phyloP scores from a whole-genome alignment of 2,329 filamentous ascomycete genomes.

The Fusarium sp. region DNA sequence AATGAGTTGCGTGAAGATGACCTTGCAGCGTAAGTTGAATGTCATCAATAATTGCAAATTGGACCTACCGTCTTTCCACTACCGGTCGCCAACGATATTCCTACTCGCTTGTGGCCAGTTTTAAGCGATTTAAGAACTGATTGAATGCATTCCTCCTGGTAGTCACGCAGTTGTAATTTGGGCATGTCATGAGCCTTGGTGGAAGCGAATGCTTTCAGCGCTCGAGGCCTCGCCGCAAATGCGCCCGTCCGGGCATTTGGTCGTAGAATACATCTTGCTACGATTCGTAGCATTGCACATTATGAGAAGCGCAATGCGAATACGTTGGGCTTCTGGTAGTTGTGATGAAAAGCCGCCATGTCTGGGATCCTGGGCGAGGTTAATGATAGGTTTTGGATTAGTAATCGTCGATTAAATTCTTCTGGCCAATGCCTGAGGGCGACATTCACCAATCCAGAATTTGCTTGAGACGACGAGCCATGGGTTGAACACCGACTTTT shows the following conservation, averaged over 20 bases:
- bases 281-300: conserved; percentile 58
- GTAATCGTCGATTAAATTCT: conserved; percentile 34
- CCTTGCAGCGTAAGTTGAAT: conserved; percentile 62
- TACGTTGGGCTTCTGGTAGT: conserved; percentile 10
- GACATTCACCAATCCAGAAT: conserved; percentile 10
- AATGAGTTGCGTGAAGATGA: conserved; percentile 97
- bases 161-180: conserved; percentile 79
- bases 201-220: conserved; percentile 46
- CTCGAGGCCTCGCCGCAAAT: conserved; percentile 17
- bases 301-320: conserved; percentile 39
- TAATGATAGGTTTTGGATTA: conserved; percentile 24
- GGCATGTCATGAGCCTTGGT: conserved; percentile 32
- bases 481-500: conserved; percentile 21
- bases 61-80: conserved; percentile 85
- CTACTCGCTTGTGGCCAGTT: conserved; percentile 83
- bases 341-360: conserved; percentile 18
- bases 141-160: conserved; percentile 93
- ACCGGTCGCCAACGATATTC: conserved; percentile 89
- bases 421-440: neutral
- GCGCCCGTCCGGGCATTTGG: conserved; percentile 27
- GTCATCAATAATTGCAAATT: neutral
- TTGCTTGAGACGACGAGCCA: conserved; percentile 13
- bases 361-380: neutral
- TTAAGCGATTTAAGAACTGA: conserved; percentile 80
- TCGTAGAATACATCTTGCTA: conserved; percentile 49